Base-by-base conservation (phyloP, 768 basidiomycete genomes). In the Suillus brevipes region DNA sequence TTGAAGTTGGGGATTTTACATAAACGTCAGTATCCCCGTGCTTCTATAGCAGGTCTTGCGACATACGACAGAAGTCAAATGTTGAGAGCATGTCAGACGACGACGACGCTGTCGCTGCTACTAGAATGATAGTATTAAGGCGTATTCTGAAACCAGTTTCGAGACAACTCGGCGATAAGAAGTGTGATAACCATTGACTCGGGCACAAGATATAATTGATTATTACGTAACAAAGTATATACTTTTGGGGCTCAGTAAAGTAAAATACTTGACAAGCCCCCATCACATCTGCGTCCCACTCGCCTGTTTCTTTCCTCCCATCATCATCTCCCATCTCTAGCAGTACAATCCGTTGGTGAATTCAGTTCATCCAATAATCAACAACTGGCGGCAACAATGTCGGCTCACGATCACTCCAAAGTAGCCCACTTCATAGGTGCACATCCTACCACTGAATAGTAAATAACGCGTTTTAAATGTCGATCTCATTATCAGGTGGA, bases 391-490 rank as follows among this genome's bases (percentile, higher is more conserved):
- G 58, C 45, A 70, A 68, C 40, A 50, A 76, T 76, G 75, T 67
- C 74, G 70, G 69, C 77, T 34, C 81, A 84, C 69, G 87, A 88
- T 72, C 86, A 87, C 73, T 78, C 83, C 67, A 87, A 81, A 79
- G 85, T 87, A 66, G 76, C 85, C 38, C 87, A 88, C 60, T 89
- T 88, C 74, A 86, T 89, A 66, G 87, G 87, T 88, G 66, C 65
- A 77, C 67, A 40, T 55, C 61, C 64, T 61, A 14, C 60, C 6
- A 18, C 9, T 52, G 14, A 16, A 47, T 25, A 8, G 53, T 66
- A 50, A 61, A 37, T 42, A 53, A 57, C 62, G 65, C 53, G 71
- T 63, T 60, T 49, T 67, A 61, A 60, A 52, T 67, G 64, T 65
- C 14, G 67, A 62, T 42, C 63, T 58, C 56, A 40, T 68, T 40